Conservation (phyloP, 768 basidiomycete species). For the Hebeloma cylindrosporum region DNA sequence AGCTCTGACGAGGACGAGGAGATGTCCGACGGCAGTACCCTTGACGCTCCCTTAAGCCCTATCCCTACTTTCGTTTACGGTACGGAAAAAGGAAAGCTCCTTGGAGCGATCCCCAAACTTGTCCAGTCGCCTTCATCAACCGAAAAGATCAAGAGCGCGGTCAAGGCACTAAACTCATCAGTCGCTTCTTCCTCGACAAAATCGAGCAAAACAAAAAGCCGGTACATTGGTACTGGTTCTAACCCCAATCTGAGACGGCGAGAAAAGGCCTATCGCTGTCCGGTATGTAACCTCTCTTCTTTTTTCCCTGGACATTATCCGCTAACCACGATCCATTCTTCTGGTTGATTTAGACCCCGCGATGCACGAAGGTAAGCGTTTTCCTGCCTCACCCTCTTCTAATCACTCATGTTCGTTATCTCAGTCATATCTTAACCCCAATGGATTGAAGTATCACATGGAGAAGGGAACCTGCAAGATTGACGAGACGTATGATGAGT, state of each 20-base stretch:
- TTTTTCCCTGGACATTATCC: not conserved
- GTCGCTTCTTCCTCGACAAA: not conserved
- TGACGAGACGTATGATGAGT: too few relatives aligned
- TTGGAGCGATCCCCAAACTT: slow-evolving; percentile 1
- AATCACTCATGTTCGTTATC: not conserved
- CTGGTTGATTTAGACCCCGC: slow-evolving; percentile 32
- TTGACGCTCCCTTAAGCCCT: not conserved
- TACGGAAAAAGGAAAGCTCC: not conserved
- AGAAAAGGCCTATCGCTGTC: slow-evolving; percentile 50
- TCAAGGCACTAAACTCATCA: not conserved
- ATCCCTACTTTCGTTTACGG: slow-evolving; percentile 1
- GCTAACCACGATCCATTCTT: slow-evolving; percentile 2
- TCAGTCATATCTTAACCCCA: slow-evolving; percentile 62
- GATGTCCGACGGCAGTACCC: slow-evolving; percentile 1
- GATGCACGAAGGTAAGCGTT: slow-evolving; percentile 52
- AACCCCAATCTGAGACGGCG: slow-evolving; percentile 24
- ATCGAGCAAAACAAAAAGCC: slow-evolving; percentile 1
- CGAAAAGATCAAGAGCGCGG: not conserved
- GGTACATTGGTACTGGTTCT: not conserved
- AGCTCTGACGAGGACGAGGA: slow-evolving; percentile 9
- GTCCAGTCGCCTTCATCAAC: not conserved
- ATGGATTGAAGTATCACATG: slow-evolving; percentile 67
- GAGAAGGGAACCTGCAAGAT: slow-evolving; percentile 65
- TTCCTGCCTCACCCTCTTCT: not conserved
- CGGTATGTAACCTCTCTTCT: slow-evolving; percentile 35